A percentile compares a stretch with the other conserved stretches of the same genome.
Conservation (phyloP, 306 rosid species). For the Calophaca sinica region DNA sequence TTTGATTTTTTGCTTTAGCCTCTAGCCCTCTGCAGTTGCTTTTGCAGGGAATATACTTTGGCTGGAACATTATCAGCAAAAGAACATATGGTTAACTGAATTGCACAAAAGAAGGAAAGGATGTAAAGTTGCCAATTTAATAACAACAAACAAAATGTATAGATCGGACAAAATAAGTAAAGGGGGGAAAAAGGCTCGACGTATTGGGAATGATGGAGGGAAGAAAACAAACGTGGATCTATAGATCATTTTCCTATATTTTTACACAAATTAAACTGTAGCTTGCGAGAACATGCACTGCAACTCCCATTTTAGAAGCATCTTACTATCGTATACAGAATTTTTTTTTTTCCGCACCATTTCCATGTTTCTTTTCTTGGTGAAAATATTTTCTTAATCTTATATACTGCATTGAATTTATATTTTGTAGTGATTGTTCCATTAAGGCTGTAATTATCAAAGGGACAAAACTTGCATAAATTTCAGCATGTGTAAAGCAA, state of each 20-base stretch:
- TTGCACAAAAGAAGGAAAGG: neutral
- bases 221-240: neutral
- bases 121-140: neutral
- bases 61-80: constrained; percentile 14
- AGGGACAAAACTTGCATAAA: neutral
- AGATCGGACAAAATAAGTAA: neutral
- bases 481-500: constrained; percentile 23
- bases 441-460: neutral
- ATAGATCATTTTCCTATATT: neutral
- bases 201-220: neutral
- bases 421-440: neutral
- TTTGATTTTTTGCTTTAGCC: neutral
- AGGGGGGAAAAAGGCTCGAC: neutral
- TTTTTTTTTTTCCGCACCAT: neutral
- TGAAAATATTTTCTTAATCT: neutral
- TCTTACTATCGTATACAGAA: neutral
- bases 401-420: neutral
- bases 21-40: neutral
- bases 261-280: neutral
- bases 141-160: neutral
- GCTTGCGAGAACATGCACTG: neutral
- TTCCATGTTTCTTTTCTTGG: neutral
- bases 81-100: constrained; percentile 10
- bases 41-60: neutral
- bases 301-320: neutral